Percentiles rank a stretch among this genome's conserved stretches.
phyloP scores from a whole-genome alignment of 495 filamentous ascomycete species.

The Penicillium dipodomyicola region DNA sequence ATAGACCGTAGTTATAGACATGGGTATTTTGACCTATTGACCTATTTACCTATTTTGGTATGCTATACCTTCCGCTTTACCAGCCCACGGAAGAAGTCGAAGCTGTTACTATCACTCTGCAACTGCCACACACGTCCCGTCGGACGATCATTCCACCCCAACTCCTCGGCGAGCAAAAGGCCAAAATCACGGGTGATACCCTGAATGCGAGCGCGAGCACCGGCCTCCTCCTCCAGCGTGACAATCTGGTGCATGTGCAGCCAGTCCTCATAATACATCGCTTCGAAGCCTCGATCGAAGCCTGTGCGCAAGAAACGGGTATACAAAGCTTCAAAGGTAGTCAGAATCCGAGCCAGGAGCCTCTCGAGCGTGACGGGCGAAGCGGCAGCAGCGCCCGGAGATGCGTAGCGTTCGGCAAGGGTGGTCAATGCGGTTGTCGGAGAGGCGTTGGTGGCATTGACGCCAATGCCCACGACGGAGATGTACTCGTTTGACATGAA shows the following conservation, averaged over 20 bases:
- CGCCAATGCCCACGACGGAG: constrained; percentile 81
- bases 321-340: constrained; percentile 76
- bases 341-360: constrained; percentile 78
- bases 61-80: constrained; percentile 68
- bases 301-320: constrained; percentile 67
- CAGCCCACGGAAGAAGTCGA: constrained; percentile 94
- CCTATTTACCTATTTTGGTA: neutral
- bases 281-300: constrained; percentile 69
- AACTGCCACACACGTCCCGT: constrained; percentile 80
- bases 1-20: neutral
- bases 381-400: constrained; percentile 22
- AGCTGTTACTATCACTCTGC: constrained; percentile 97
- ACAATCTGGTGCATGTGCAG: constrained; percentile 89
- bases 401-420: constrained; percentile 48
- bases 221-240: constrained; percentile 79
- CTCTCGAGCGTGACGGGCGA: constrained; percentile 71
- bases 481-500: constrained; percentile 77
- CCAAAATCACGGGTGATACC: constrained; percentile 91
- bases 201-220: constrained; percentile 72
- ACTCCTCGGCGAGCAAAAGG: constrained; percentile 76
- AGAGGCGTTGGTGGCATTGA: constrained; percentile 82
- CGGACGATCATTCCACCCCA: constrained; percentile 64
- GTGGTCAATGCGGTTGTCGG: constrained; percentile 86
- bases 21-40: neutral
- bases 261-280: constrained; percentile 82